Evolutionary conservation across 2,329 filamentous ascomycete genomes (phyloP).

Genomic region (Clarireedia monteithiana): DNA sequence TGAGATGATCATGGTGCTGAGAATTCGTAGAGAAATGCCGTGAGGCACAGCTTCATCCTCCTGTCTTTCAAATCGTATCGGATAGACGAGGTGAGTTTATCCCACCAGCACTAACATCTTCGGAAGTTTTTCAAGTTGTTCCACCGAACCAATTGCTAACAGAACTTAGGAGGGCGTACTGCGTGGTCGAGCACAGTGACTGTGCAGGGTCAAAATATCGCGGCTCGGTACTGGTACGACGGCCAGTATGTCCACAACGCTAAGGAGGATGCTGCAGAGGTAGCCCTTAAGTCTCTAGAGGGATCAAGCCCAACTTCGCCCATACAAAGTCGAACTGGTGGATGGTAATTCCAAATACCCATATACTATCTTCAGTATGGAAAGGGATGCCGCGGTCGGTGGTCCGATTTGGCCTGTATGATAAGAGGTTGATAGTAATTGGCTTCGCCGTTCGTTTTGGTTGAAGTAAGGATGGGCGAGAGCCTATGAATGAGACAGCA

Average conservation of each 20-base stretch:
- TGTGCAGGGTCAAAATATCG: conserved; percentile 56
- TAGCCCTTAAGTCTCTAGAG: conserved; percentile 55
- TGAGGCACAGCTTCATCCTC: conserved; percentile 42
- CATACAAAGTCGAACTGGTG: conserved; percentile 31
- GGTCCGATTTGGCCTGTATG: conserved; percentile 23
- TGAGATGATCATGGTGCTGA: conserved; percentile 16
- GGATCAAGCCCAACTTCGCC: conserved; percentile 36
- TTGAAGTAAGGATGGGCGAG: conserved; percentile 26
- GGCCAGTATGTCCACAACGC: conserved; percentile 82
- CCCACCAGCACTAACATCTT: background rate
- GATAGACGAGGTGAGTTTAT: conserved; percentile 58
- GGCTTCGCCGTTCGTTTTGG: conserved; percentile 18
- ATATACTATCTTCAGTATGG: background rate
- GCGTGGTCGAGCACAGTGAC: conserved; percentile 80
- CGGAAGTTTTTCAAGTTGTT: background rate
- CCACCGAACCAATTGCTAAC: conserved; percentile 22
- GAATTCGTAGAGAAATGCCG: conserved; percentile 47
- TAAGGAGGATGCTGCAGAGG: conserved; percentile 84
- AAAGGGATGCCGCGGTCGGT: conserved; percentile 5
- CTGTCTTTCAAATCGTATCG: conserved; percentile 63
- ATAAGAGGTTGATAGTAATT: conserved; percentile 21
- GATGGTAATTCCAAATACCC: conserved; percentile 29
- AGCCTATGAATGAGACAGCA: conserved; percentile 19
- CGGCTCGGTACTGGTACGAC: conserved; percentile 88
- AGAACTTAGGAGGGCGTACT: conserved; percentile 65